Base-by-base conservation (phyloP, 805 yeast genomes). In the Starmera amethionina region DNA sequence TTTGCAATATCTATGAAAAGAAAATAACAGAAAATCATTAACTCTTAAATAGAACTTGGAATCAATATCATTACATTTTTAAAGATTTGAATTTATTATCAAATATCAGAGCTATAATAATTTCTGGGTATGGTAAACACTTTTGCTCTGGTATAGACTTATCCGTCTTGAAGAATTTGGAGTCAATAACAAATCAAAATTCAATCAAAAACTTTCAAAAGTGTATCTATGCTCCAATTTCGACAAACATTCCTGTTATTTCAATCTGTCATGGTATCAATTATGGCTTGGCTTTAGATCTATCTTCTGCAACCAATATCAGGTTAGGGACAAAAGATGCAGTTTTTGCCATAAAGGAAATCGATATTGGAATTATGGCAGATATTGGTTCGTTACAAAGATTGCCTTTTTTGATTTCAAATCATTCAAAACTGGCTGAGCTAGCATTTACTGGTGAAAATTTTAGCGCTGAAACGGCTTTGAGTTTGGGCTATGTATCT, bases 301-400 rank as follows among this genome's bases (percentile, higher is more conserved):
- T 83, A 35, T 60, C 81, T 8, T 60, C 79, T 12, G 73, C 82
- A 0, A 67, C 72, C 27, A 68, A 77, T 13, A 72, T 83, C 19
- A 68, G 89, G 39, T 56, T 78, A 11, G 75, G 77, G 10, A 61
- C 77, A 4, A 60, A 61, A 28, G 81, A 73, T 46, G 69, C 73
- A 12, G 59, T 53, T 32, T 67, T 81, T 46, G 69, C 82, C 34
- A 72, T 84, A 42, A 73, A 81, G 42, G 94, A 83, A 59, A 76
- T 82, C 44, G 74, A 77, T 45, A 67, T 83, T 40, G 93, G 90
- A 3, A 67, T 84, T 54, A 72, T 84, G 32, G 88, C 93, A 2
- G 93, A 84, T 55, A 80, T 83, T 51, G 94, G 94, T 5, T 70
- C 84, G 1, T 63, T 83, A 42, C 89, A 83, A 59, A 67, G 90